Base-by-base conservation (phyloP, 179 eudicot species). In the Beta lomatogona region DNA sequence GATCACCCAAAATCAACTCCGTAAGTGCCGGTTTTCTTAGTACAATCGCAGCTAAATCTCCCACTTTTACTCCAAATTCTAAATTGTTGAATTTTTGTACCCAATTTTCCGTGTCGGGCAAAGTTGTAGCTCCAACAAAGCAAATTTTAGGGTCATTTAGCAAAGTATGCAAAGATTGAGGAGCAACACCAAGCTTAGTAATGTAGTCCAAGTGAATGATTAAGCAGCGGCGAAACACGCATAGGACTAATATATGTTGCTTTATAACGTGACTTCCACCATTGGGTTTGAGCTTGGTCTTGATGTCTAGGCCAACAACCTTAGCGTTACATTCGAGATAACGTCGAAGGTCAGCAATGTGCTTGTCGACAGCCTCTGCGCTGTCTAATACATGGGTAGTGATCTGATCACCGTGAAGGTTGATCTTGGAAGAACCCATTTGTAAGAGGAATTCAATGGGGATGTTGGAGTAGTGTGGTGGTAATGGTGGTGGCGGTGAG, bases 261-360 rank as follows among this genome's bases (percentile, higher is more conserved):
- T 3, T 4, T 13, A 46, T 22, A 19, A 0, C 0, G 31, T 57
- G 18, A 57, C 60, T 57, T 57, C 60, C 60, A 5, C 18, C 46
- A 22, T 19, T 5, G 60, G 60, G 16, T 5, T 59, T 25, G n/a
- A 19, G n/a, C 10, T n/a, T 74, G 45, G 15, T 28, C 60, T 68
- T 68, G 16, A 46, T 4, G 72, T 82, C 80, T 70, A 82, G 53
- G 0, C 84, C 80, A 13, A 82, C 80, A 11, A 77, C 77, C 71
- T 82, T 82, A 19, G 77, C 16, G 18, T 31, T 71, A 52, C 52
- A 31, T 31, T 82, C 72, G 6, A 70, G 84, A 8, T 55, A 74
- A 19, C 71, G 19, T 5, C 71, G 61, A 10, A 82, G 3, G 16
- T 76, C 76, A 4, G 71, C 44, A 9, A 82, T 71, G 70, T 82